These are phyloP conservation scores for Mycena sp. DNA, from an alignment of 1,284 basidiomycete species.

Conservation along the genomic window DNA sequence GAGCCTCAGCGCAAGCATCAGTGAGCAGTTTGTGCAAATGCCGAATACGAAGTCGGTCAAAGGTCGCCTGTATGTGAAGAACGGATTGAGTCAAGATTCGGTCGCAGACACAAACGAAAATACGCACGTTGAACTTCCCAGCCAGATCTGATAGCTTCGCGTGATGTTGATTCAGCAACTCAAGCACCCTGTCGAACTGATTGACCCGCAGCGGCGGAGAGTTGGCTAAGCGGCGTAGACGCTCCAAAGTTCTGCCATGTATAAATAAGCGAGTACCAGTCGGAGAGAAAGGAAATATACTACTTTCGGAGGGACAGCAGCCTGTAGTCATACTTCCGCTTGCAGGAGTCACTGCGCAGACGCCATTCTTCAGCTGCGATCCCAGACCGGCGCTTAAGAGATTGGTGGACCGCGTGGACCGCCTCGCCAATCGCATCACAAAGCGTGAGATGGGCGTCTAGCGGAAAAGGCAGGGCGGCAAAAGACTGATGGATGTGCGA, in stretches of 20 bases:
- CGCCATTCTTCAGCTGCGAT: conserved; percentile 17
- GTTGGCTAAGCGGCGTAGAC: conserved; percentile 9
- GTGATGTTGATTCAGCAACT: conserved; percentile 20
- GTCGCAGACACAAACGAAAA: neutral
- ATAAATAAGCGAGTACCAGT: neutral
- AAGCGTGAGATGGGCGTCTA: conserved; percentile 7
- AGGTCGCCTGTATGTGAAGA: conserved; percentile 27
- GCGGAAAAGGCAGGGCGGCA: conserved; percentile 14
- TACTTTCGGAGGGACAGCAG: conserved; percentile 15
- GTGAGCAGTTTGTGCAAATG: conserved; percentile 15
- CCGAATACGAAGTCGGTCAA: conserved; percentile 28
- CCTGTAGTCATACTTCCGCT: conserved; percentile 17
- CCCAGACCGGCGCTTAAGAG: conserved; percentile 6
- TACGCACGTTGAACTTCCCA: conserved; percentile 29
- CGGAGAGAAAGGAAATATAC: neutral
- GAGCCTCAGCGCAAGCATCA: conserved; percentile 19
- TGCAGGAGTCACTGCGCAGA: conserved; percentile 15
- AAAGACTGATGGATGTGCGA: conserved; percentile 8
- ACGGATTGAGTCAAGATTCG: too few species aligned
- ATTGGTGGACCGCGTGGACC: conserved; percentile 13
- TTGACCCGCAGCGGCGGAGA: conserved; percentile 1
- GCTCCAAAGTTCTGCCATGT: conserved; percentile 9
- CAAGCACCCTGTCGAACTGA: conserved; percentile 12
- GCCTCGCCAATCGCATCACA: conserved; percentile 10
- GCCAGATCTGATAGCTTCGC: conserved; percentile 30